Evolutionary conservation across 164 flowering plant species (phyloP).

Genomic region (Platanus orientalis): DNA sequence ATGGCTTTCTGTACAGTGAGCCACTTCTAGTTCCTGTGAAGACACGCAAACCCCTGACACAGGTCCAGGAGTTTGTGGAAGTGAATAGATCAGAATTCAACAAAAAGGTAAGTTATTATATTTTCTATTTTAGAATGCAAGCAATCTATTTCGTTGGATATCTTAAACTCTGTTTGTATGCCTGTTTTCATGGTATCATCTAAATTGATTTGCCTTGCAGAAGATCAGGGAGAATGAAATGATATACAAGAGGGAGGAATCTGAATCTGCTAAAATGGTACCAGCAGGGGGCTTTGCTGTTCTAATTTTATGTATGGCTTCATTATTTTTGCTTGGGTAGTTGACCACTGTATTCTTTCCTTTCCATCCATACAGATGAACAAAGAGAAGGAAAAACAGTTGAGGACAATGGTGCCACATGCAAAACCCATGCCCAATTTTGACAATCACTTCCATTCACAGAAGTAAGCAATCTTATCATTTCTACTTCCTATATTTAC

Average conservation of each 20-base stretch:
- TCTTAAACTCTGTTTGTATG: no score
- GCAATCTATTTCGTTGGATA: no score
- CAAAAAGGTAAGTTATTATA: constrained; percentile 63
- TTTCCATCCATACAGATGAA: constrained; percentile 88
- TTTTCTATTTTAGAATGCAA: no score
- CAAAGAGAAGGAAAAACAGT: constrained; percentile 92
- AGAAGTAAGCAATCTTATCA: constrained; percentile 40
- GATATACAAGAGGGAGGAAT: constrained; percentile 85
- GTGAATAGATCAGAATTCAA: constrained; percentile 87
- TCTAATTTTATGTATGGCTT: not conserved
- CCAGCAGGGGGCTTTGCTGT: not conserved
- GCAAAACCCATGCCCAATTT: constrained; percentile 90
- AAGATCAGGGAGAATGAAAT: constrained; percentile 85
- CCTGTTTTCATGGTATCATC: no score
- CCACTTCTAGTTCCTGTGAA: constrained; percentile 91
- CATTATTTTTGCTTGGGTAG: not conserved
- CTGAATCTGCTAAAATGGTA: constrained; percentile 77
- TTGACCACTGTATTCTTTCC: no score
- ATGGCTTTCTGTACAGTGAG: constrained; percentile 46
- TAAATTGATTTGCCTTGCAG: not conserved
- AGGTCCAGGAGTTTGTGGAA: constrained; percentile 74
- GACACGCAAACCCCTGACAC: constrained; percentile 73
- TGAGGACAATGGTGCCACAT: constrained; percentile 88
- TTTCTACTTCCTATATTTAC: not conserved
- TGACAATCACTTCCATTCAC: constrained; percentile 72